Evolutionary conservation across 108 stramenopile species (phyloP).

Genomic region (Nitzschia palea): DNA sequence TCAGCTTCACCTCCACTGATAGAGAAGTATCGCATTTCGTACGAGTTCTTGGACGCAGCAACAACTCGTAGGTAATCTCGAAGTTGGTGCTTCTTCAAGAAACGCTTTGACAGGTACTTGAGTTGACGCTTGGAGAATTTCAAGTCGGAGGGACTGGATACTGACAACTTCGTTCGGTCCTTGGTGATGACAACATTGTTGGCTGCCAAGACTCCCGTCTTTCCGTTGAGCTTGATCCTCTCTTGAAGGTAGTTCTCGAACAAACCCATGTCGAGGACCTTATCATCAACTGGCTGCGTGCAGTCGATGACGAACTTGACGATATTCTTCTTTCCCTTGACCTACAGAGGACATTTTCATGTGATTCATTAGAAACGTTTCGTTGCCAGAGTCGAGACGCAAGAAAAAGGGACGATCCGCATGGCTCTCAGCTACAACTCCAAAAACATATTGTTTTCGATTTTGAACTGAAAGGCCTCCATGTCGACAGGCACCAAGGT

Average conservation of each 20-base stretch:
- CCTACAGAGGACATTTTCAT: too few species aligned
- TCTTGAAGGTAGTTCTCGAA: slow-evolving; percentile 99
- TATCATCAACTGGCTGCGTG: slow-evolving; percentile 95
- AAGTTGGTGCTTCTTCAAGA: slow-evolving; percentile 98
- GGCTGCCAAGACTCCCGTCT: slow-evolving; percentile 71
- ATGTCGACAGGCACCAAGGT: slow-evolving; percentile 5
- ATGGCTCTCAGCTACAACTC: background rate
- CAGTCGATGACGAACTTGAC: slow-evolving; percentile 98
- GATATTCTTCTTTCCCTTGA: slow-evolving; percentile 89
- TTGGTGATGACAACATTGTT: slow-evolving; percentile 83
- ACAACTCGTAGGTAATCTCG: slow-evolving; percentile 98
- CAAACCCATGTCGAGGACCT: slow-evolving; percentile 94
- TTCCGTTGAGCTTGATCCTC: slow-evolving; percentile 92
- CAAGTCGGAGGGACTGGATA: slow-evolving; percentile 87
- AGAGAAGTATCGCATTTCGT: slow-evolving; percentile 85
- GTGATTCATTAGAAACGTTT: background rate
- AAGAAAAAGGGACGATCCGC: slow-evolving; percentile 3
- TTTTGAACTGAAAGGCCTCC: slow-evolving; percentile 32
- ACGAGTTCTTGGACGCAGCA: slow-evolving; percentile 92
- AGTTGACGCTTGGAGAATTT: slow-evolving; percentile 97
- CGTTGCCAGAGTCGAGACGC: background rate
- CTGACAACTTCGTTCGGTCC: slow-evolving; percentile 91
- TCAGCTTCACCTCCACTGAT: slow-evolving; percentile 79
- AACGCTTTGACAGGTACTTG: slow-evolving; percentile 98
- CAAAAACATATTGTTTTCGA: slow-evolving; percentile 11